Base-by-base conservation (phyloP, 306 rosid genomes). In the Cicer judaicum region DNA sequence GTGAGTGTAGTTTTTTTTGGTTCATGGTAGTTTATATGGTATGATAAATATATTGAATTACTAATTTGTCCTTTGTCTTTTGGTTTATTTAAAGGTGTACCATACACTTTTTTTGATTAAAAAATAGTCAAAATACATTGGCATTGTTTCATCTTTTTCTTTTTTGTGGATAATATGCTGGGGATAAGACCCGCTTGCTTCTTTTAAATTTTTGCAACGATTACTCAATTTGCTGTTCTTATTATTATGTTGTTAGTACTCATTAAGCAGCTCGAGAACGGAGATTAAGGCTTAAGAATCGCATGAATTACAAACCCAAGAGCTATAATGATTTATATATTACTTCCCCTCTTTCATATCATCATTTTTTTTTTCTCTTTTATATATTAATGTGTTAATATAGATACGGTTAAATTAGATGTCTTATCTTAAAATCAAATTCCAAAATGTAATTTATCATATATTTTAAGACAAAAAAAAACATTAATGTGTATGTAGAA, bases 201-300 rank as follows among this genome's bases (percentile, higher is more conserved):
- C 61, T 53, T 85, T 85, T 76, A 29, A 82, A 78, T 49, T n/a
- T 66, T 36, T 68, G 80, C 52, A 63, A 24, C 53, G 64, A 29
- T 83, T 65, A 72, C 60, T 55, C 73, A 67, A 65, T 56, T 64
- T 50, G 7, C 14, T 36, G 29, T 0, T 74, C 43, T 19, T 71
- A 38, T 43, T 52, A 39, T 43, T 48, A 57, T 73, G 38, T 19
- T 16, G 52, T 36, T 56, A 21, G 6, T 10, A 78, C 9, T 57
- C 18, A 55, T 29, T 64, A 80, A 52, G 81, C 74, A 72, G 80
- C 70, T 81, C 79, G 78, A 84, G 86, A 88, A 79, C 92, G 92
- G 68, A 77, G 71, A 77, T 85, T 85, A 69, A 79, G 91, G 89
- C 91, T 81, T 64, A 84, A 81, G 64, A 84, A 79, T 87, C 84